Base-by-base conservation (phyloP, 2,329 filamentous ascomycete genomes). In the Periglandula ipomoeae region DNA sequence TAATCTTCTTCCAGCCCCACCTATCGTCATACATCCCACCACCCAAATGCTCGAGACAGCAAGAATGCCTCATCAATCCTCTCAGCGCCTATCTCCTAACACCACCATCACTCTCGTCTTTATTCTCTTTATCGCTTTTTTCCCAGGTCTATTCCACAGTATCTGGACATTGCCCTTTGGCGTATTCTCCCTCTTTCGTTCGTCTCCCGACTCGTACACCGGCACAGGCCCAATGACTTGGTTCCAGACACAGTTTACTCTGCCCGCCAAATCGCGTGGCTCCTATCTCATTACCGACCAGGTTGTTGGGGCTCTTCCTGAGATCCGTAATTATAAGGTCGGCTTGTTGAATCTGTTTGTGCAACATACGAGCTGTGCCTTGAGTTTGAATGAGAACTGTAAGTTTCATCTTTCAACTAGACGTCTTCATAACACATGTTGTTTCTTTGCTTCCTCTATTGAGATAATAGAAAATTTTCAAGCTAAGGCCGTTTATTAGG, bases 321-420 rank as follows among this genome's bases (percentile, higher is more conserved):
- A 96, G 68, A 78, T 97, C 55, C 74, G 75, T 51, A 66, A 79
- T 56, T 95, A 95, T 78, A 91, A 91, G 65, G 80, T 93, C 58
- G 89, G 89, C 40, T 70, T 95, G 52, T 71, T 97, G 53, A 83
- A 95, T 65, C 76, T 98, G 42, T 98, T 97, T 66, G 77, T 97
- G 48, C 91, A 98, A 70, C 93, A 98, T 70, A 98, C 93, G 5
- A 89, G 82, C 61, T 95, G 89, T 68, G 93, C 87, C 11, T 75
- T 98, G 47, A 87, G 81, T 52, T 71, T 98, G 59, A 98, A 98
- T 64, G 93, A 98, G 76, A 97, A 97, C 70, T 84, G 79, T 69
- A 53, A 44, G 64, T n/a, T 24, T 20, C n/a, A 6, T 15, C 10
- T 22, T 27, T 32, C 13, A 32, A 27, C 24, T 4, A 27, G 15